These are phyloP conservation scores for Rhodotorula diobovata DNA, from an alignment of 768 basidiomycete species.

Conservation along the genomic window DNA sequence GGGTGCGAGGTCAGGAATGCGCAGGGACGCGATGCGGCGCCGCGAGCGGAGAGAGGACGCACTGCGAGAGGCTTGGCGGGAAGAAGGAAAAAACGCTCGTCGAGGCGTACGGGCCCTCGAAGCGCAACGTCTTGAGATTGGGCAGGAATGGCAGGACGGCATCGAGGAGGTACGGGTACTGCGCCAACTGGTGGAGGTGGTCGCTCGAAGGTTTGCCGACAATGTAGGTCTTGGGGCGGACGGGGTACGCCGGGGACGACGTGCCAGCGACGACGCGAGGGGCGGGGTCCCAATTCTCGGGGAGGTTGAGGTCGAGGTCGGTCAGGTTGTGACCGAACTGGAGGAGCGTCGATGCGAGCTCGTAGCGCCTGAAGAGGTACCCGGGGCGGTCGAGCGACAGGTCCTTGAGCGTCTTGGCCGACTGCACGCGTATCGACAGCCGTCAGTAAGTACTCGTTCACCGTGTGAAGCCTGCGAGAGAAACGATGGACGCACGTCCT, in stretches of 20 bases:
- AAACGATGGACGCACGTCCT: constrained; percentile 4
- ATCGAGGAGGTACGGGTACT: constrained; percentile 24
- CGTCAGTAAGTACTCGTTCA: neutral
- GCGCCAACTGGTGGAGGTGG: neutral
- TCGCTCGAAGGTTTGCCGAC: constrained; percentile 6
- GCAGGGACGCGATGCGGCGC: neutral
- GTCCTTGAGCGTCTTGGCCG: constrained; percentile 1
- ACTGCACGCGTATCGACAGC: neutral
- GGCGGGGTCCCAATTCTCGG: constrained; percentile 5
- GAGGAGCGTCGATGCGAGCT: constrained; percentile 13
- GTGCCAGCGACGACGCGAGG: neutral
- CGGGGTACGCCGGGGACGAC: neutral
- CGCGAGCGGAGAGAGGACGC: neutral
- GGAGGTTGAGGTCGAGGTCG: constrained; percentile 6
- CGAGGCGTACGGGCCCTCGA: constrained; percentile 23
- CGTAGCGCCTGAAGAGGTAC: constrained; percentile 1
- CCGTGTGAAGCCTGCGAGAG: too few relatives aligned
- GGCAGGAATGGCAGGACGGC: constrained; percentile 25
- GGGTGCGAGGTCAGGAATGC: too few relatives aligned
- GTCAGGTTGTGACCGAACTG: constrained; percentile 25
- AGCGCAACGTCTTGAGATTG: constrained; percentile 8
- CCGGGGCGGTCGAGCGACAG: constrained; percentile 1
- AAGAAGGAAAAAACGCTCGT: constrained; percentile 14
- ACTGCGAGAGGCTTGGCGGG: constrained; percentile 23
- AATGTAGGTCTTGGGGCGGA: constrained; percentile 27